Evolutionary conservation across 208 protist genomes (phyloP), one percentile per base, ranked within the genome.

Genomic region (Wallacemonas sp.): DNA sequence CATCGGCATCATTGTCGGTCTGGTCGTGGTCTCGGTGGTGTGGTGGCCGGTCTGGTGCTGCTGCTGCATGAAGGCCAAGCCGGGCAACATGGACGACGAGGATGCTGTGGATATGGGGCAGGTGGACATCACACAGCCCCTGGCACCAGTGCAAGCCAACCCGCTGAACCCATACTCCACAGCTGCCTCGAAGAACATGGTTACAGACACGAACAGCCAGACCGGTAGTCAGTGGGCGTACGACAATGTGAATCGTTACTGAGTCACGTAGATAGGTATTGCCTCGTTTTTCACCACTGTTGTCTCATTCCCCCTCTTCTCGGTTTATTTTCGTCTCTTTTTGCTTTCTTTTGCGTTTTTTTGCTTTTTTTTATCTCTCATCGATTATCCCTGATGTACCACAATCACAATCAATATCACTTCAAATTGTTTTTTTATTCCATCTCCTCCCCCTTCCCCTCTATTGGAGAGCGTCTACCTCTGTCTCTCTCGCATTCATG

Each of bases 31-130:
- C 10, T 26, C 52, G 14, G 52, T 59, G 12, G 14, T 59, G 29
- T 59, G 52, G 52, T 59, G 52, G 52, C 52, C 52, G n/a, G 39
- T 59, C 52, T 59, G 52, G 52, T 59, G 52, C 52, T 59, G 52
- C 20, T 59, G 52, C 52, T 59, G 52, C 52, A 59, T 59, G 52
- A 42, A 33, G 14, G 0, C 52, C 5, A 59, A 59, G 52, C 26
- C 52, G 3, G 52, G 52, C 31, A 59, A 59, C 32, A 33, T 59
- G 31, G 52, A 41, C 32, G 52, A 59, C n/a, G 52, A 59, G 31
- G 52, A 59, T 23, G 52, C 52, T 4, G 32, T 59, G 3, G 52
- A 33, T 22, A 59, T 59, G 52, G 16, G 29, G 3, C 29, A 59
- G 32, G 32, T 59, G 16, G 52, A 59, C 52, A 8, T 23, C 8